A percentile compares a stretch with the other conserved stretches of the same genome.
These are phyloP conservation scores for Sesbania bispinosa DNA, from an alignment of 306 rosid species.

Conservation along the genomic window DNA sequence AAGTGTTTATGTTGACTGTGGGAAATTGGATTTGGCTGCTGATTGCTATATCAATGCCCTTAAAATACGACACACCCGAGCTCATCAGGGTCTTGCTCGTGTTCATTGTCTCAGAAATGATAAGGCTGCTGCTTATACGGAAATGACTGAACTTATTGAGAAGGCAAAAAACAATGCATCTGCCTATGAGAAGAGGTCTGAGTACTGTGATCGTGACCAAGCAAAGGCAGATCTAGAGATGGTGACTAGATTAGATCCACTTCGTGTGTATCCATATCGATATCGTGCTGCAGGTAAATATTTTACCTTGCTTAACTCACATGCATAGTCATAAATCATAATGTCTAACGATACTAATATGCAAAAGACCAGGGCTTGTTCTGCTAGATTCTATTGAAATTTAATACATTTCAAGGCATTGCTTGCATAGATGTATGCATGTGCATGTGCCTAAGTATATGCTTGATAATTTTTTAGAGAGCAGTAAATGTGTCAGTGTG, in stretches of 20 bases:
- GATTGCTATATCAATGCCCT: conserved; percentile 92
- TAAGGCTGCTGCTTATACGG: conserved; percentile 70
- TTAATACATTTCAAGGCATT: background rate
- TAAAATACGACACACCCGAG: conserved; percentile 78
- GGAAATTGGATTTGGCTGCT: conserved; percentile 68
- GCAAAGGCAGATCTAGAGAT: conserved; percentile 81
- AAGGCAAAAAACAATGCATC: conserved; percentile 55
- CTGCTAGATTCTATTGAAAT: conserved; percentile 9
- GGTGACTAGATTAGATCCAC: conserved; percentile 88
- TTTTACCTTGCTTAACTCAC: background rate
- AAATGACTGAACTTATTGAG: conserved; percentile 79
- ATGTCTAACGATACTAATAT: background rate
- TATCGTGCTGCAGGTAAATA: conserved; percentile 84
- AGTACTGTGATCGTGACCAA: conserved; percentile 80
- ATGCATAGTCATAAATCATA: background rate
- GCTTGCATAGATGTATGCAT: background rate
- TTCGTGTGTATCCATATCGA: conserved; percentile 92
- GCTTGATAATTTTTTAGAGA: too few relatives aligned
- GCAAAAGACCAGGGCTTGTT: background rate
- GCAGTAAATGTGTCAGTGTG: background rate
- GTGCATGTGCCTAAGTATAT: background rate
- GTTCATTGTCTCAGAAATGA: conserved; percentile 68
- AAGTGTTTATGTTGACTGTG: conserved; percentile 80
- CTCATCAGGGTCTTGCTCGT: conserved; percentile 97
- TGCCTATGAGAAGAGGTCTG: conserved; percentile 91